These are phyloP conservation scores for Colletotrichum nymphaeae DNA, from an alignment of 2,329 filamentous ascomycete species.

Conservation along the genomic window DNA sequence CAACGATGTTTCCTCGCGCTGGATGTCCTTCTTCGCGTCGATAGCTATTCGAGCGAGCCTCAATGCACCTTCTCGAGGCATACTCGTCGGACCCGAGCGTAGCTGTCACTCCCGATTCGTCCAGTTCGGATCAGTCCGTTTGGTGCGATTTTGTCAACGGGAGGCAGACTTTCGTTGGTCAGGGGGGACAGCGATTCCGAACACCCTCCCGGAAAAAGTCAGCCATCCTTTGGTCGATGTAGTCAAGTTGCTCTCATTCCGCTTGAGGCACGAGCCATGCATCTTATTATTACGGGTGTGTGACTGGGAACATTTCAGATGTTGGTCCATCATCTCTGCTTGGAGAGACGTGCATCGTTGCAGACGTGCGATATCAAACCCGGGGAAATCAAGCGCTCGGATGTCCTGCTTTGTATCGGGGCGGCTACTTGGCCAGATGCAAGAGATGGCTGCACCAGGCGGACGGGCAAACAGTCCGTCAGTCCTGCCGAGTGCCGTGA, in stretches of 20 bases:
- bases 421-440: background rate
- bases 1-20: conserved; percentile 8
- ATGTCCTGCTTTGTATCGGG: background rate
- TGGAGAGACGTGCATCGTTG: background rate
- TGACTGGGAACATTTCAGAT: background rate
- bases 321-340: background rate
- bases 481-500: background rate
- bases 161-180: no score
- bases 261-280: background rate
- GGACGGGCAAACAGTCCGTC: background rate
- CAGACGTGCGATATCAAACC: background rate
- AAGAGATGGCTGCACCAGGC: no score
- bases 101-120: conserved; percentile 15
- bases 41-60: background rate
- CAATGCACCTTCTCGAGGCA: background rate
- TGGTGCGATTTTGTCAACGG: background rate
- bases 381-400: background rate
- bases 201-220: background rate
- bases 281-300: no score
- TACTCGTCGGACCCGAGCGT: background rate
- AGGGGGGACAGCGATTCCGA: background rate
- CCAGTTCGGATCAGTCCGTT: background rate
- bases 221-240: background rate
- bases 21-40: background rate
- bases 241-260: background rate